Conservation (phyloP, 1,284 basidiomycete species). For the Polyporus tsugae region DNA sequence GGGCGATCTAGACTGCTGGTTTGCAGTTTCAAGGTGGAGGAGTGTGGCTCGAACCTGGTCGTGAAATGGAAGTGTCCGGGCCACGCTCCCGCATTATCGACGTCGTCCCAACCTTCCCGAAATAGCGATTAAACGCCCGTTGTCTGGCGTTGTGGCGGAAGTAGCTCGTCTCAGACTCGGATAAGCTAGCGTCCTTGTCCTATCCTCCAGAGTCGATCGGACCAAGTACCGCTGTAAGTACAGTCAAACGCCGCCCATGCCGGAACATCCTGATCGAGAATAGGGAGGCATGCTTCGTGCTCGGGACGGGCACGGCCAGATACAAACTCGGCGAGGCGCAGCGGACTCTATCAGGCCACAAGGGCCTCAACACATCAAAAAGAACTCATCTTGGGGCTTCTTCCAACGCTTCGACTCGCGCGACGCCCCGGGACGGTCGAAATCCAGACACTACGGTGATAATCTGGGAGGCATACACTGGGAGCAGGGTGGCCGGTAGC, state of each 20-base stretch:
- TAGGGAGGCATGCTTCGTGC: not conserved
- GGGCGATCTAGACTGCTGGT: not conserved
- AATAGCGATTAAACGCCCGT: not conserved
- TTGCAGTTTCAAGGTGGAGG: not conserved
- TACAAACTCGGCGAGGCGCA: not conserved
- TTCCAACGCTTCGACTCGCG: not conserved
- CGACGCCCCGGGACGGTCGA: not conserved
- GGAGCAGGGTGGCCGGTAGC: not conserved
- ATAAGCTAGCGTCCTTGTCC: not conserved
- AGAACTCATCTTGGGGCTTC: not conserved
- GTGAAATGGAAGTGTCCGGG: not conserved
- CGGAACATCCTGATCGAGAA: slow-evolving; percentile 1
- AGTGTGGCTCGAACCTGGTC: not conserved
- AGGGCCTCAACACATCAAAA: not conserved
- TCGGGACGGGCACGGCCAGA: not conserved
- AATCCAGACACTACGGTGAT: too few species aligned
- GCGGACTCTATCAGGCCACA: not conserved
- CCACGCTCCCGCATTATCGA: not conserved
- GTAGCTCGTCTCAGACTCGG: not conserved
- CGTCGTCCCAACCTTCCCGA: not conserved
- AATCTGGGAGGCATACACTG: not conserved
- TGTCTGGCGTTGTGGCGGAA: not conserved
- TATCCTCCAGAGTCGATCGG: not conserved
- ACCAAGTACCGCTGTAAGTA: not conserved
- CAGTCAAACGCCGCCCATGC: not conserved